A percentile compares a stretch with the other conserved stretches of the same genome.
These are phyloP conservation scores for Carex myosuroides DNA, from an alignment of 176 grass and related monocot species.

Conservation along the genomic window DNA sequence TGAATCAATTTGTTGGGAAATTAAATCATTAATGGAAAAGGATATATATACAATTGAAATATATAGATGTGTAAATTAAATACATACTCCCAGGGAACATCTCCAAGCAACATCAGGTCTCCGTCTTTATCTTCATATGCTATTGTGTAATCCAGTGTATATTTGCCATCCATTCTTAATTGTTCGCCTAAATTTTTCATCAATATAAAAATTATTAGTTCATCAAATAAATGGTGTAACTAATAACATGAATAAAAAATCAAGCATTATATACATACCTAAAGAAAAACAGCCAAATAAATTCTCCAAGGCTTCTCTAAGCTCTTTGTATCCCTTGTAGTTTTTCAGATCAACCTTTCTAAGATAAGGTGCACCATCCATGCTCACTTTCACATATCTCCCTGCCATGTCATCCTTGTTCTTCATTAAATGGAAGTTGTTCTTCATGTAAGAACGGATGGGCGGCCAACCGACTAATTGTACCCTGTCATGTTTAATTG, in stretches of 20 bases:
- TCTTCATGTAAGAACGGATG: conserved; percentile 30
- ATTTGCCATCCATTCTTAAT: conserved; percentile 16
- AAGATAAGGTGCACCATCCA: conserved; percentile 45
- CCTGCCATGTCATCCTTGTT: not conserved
- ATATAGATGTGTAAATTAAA: not conserved
- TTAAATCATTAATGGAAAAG: not conserved
- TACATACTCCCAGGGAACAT: conserved; percentile 41
- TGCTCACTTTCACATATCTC: conserved; percentile 37
- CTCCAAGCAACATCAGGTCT: conserved; percentile 26
- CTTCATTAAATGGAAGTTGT: conserved; percentile 17
- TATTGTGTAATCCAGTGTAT: conserved; percentile 10
- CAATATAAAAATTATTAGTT: not conserved
- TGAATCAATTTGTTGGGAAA: not conserved
- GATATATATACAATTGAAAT: not conserved
- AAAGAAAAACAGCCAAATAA: conserved; percentile 41
- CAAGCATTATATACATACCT: not conserved
- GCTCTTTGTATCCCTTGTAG: conserved; percentile 34
- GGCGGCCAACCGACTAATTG: conserved; percentile 40
- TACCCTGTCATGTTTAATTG: conserved; percentile 14
- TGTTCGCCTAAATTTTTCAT: conserved; percentile 4
- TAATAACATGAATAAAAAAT: not conserved
- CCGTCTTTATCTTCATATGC: conserved; percentile 31
- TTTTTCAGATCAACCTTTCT: conserved; percentile 37
- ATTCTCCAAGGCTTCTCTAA: conserved; percentile 32
- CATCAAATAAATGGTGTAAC: not conserved